Evolutionary conservation across 208 protist genomes (phyloP).

Genomic region (Trypanosoma mega): DNA sequence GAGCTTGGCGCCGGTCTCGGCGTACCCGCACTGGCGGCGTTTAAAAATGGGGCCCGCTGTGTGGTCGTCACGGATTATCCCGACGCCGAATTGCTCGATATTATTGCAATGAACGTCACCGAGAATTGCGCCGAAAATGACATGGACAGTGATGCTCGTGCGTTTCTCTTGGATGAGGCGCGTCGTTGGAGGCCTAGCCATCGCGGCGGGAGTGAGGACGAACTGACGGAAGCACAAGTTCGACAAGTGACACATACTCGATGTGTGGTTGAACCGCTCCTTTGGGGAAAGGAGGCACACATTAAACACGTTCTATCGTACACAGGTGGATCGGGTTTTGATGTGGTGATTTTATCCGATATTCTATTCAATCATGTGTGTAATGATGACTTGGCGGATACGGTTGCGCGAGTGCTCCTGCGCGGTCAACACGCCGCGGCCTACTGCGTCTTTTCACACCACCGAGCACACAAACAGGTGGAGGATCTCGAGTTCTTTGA

Average conservation of each 20-base stretch:
- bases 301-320: constrained; percentile 58
- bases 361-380: constrained; percentile 92
- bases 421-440: constrained; percentile 45
- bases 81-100: constrained; percentile 68
- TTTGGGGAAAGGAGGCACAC: constrained; percentile 82
- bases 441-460: constrained; percentile 91
- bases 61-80: constrained; percentile 87
- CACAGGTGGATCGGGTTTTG: constrained; percentile 64
- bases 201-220: neutral
- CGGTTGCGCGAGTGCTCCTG: constrained; percentile 48
- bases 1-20: constrained; percentile 88
- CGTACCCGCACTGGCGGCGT: constrained; percentile 71
- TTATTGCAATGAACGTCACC: constrained; percentile 71
- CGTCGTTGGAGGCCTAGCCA: neutral
- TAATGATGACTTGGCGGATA: constrained; percentile 82
- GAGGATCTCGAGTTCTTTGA: constrained; percentile 89
- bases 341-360: constrained; percentile 87
- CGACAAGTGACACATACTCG: constrained; percentile 16
- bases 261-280: constrained; percentile 65
- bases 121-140: constrained; percentile 55
- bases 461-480: constrained; percentile 81
- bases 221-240: constrained; percentile 13
- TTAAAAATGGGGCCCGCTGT: constrained; percentile 61
- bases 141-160: constrained; percentile 46
- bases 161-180: constrained; percentile 23